Percentiles rank a stretch among this genome's conserved stretches.
These are phyloP conservation scores for Lichtheimia corymbifera DNA, from an alignment of 371 early-diverging fungal species.

Conservation along the genomic window DNA sequence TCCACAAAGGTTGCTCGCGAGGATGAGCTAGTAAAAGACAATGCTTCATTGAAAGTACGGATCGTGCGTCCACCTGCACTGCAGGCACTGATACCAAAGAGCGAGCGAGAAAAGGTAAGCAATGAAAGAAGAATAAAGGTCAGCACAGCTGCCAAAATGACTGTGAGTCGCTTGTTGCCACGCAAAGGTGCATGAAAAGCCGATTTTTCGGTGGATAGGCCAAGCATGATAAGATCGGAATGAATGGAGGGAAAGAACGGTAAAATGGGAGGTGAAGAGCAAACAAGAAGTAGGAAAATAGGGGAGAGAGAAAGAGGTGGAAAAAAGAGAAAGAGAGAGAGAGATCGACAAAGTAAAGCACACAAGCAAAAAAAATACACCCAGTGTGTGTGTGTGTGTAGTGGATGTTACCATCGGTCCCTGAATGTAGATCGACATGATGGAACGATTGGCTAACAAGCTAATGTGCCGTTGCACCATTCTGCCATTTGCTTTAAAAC, in stretches of 20 bases:
- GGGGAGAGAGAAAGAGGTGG: conserved; percentile 8
- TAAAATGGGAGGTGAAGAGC: background rate
- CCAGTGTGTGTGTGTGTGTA: background rate
- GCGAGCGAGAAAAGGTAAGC: conserved; percentile 32
- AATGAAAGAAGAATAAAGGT: conserved; percentile 33
- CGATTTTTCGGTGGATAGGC: conserved; percentile 30
- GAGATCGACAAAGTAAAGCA: background rate
- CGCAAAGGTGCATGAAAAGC: conserved; percentile 27
- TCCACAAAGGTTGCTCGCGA: conserved; percentile 21
- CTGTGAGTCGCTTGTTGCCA: conserved; percentile 34
- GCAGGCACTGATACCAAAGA: conserved; percentile 25
- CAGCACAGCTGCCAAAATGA: conserved; percentile 27
- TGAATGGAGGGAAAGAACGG: background rate
- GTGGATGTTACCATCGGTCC: background rate
- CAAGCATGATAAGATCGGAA: conserved; percentile 12
- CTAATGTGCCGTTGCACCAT: too few species aligned
- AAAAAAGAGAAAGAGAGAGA: conserved; percentile 1
- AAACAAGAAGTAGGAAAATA: conserved; percentile 2
- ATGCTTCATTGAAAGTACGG: conserved; percentile 32
- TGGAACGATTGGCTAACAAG: background rate
- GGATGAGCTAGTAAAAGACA: conserved; percentile 21
- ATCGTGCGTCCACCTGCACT: conserved; percentile 28
- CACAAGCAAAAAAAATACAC: background rate
- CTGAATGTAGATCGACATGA: background rate
- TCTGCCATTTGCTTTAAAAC: background rate